These are phyloP conservation scores for Senna tora DNA, from an alignment of 306 rosid species.

Conservation along the genomic window DNA sequence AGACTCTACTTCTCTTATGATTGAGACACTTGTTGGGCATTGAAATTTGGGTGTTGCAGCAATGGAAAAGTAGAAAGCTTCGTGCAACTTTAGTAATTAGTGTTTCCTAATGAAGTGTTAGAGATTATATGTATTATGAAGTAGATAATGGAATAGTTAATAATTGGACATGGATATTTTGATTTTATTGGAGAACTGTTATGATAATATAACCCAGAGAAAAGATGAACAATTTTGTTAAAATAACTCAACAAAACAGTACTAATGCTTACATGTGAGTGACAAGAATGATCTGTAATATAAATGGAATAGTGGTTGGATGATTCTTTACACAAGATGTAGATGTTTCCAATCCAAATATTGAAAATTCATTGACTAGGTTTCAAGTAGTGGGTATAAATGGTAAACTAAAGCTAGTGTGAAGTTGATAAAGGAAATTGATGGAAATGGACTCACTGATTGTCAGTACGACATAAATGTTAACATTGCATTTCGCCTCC, in stretches of 20 bases:
- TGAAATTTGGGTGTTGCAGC: not conserved
- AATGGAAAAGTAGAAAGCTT: not conserved
- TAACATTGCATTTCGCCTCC: not conserved
- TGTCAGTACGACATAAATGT: too few species aligned
- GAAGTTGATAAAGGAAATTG: constrained; percentile 3
- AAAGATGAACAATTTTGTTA: not conserved
- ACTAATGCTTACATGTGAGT: not conserved
- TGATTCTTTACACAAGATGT: not conserved
- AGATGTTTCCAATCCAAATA: not conserved
- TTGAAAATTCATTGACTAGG: not conserved
- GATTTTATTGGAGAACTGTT: not conserved
- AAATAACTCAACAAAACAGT: not conserved
- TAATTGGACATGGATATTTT: not conserved
- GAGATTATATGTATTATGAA: not conserved
- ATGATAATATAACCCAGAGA: not conserved
- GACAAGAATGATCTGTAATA: not conserved
- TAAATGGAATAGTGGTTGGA: not conserved
- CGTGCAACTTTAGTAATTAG: not conserved
- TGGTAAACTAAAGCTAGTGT: not conserved
- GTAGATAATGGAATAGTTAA: not conserved
- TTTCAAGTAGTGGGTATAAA: not conserved
- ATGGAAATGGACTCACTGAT: constrained; percentile 3
- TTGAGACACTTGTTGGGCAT: not conserved
- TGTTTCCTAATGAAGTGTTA: not conserved
- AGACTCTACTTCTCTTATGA: constrained; percentile 9